Evolutionary conservation across 2,329 filamentous ascomycete genomes (phyloP).

Genomic region (Venturia effusa): DNA sequence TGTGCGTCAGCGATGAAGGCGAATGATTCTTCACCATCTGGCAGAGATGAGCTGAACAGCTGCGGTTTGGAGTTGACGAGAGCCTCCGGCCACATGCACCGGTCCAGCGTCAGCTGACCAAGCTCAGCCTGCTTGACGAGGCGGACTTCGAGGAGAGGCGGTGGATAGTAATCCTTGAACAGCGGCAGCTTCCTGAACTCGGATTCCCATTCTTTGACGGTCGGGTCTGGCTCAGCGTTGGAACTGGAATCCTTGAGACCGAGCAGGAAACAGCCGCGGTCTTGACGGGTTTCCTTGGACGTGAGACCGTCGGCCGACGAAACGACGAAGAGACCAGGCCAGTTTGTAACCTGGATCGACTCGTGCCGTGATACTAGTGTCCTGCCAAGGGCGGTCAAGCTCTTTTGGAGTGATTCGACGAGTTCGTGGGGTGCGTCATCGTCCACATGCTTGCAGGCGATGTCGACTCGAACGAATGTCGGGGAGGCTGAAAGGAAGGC

Average conservation of each 20-base stretch:
- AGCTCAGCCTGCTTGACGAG: not conserved
- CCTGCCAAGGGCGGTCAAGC: not conserved
- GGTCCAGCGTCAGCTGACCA: not conserved
- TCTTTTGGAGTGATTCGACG: not conserved
- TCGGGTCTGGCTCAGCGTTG: not conserved
- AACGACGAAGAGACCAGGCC: conserved; percentile 1
- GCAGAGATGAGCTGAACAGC: not conserved
- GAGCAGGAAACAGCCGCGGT: conserved; percentile 8
- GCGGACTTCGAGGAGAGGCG: not conserved
- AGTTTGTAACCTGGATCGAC: not conserved
- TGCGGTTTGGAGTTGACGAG: not conserved
- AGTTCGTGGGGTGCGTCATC: conserved; percentile 4
- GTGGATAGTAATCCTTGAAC: conserved; percentile 7
- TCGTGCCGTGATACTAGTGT: not conserved
- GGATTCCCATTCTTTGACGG: not conserved
- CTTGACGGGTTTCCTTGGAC: conserved; percentile 2
- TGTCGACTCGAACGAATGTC: conserved; percentile 3
- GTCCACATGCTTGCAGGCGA: conserved; percentile 9
- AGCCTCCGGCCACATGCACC: conserved; percentile 2
- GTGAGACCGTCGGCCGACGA: conserved; percentile 1
- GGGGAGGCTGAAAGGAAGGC: conserved; percentile 2
- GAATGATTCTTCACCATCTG: not conserved
- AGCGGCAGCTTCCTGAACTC: not conserved
- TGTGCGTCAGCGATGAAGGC: not conserved
- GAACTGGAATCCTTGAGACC: conserved; percentile 1